These are phyloP conservation scores for Passalora sequoiae DNA, from an alignment of 2,329 filamentous ascomycete genomes.

Conservation along the genomic window DNA sequence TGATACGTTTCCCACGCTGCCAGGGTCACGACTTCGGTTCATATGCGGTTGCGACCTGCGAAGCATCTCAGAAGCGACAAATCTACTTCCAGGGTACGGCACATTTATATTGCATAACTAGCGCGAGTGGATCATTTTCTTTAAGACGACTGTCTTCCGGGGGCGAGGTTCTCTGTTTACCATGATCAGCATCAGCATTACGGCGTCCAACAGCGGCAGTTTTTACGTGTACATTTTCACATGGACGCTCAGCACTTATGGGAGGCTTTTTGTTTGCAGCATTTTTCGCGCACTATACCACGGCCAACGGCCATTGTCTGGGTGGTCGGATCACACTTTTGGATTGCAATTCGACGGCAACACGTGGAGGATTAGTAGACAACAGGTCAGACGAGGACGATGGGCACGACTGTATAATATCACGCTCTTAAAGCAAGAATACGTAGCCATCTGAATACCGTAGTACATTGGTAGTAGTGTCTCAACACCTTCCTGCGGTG, in stretches of 20 bases:
- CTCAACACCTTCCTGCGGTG: too few relatives aligned
- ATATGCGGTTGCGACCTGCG: too few relatives aligned
- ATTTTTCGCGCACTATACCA: conserved; percentile 7
- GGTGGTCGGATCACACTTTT: background rate
- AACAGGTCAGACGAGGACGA: background rate
- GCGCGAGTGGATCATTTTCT: too few relatives aligned
- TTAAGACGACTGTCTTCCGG: too few relatives aligned
- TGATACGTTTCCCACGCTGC: too few relatives aligned
- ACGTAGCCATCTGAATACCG: too few relatives aligned
- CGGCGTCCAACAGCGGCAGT: conserved; percentile 1
- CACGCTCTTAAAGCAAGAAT: too few relatives aligned
- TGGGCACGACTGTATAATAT: background rate
- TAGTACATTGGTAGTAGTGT: too few relatives aligned
- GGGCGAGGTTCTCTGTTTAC: background rate
- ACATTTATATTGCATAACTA: background rate
- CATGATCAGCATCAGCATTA: conserved; percentile 3
- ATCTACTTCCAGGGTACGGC: background rate
- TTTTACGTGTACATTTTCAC: background rate
- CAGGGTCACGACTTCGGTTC: too few relatives aligned
- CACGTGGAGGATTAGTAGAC: background rate
- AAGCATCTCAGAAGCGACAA: too few relatives aligned
- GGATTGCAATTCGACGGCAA: background rate
- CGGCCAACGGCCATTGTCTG: conserved; percentile 5
- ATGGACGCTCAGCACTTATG: background rate
- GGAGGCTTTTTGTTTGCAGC: conserved; percentile 4